These are phyloP conservation scores for Pseudocercospora musae DNA, from an alignment of 2,329 filamentous ascomycete species.

Conservation along the genomic window DNA sequence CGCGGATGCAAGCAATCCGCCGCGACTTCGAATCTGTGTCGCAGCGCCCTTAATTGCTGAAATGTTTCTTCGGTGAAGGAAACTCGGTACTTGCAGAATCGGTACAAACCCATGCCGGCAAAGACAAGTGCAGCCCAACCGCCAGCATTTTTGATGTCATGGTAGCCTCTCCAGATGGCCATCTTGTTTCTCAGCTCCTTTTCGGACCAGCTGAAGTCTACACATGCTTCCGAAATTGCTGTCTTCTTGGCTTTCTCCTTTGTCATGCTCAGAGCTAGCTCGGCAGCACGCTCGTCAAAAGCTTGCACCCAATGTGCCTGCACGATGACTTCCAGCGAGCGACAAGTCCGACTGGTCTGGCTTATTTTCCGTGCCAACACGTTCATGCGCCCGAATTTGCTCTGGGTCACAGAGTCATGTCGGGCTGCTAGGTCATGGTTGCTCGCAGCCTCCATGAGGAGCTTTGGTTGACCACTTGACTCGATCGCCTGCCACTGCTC, in stretches of 20 bases:
- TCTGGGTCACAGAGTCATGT: conserved; percentile 23
- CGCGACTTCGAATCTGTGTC: conserved; percentile 43
- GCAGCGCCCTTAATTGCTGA: conserved; percentile 44
- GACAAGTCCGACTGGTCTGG: conserved; percentile 51
- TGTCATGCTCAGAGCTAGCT: conserved; percentile 33
- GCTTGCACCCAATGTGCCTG: conserved; percentile 57
- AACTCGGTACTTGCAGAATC: conserved; percentile 59
- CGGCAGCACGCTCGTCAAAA: conserved; percentile 51
- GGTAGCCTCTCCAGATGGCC: conserved; percentile 57
- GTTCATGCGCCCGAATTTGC: conserved; percentile 42
- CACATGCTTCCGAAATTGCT: conserved; percentile 53
- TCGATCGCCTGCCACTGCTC: conserved; percentile 36
- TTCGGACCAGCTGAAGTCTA: conserved; percentile 55
- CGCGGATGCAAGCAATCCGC: conserved; percentile 33
- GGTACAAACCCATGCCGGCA: conserved; percentile 56
- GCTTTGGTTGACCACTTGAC: conserved; percentile 28
- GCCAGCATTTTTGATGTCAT: conserved; percentile 56
- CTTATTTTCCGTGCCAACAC: conserved; percentile 45
- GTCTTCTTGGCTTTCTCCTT: conserved; percentile 49
- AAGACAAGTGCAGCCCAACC: conserved; percentile 58
- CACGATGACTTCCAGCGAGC: conserved; percentile 58
- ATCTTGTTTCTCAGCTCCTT: conserved; percentile 56
- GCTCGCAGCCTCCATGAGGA: conserved; percentile 20
- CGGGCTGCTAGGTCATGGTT: conserved; percentile 21
- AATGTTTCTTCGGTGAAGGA: conserved; percentile 53